A percentile compares a stretch with the other conserved stretches of the same genome.
phyloP scores from a whole-genome alignment of 2,329 filamentous ascomycete genomes.

The Bipolaris sorokiniana region DNA sequence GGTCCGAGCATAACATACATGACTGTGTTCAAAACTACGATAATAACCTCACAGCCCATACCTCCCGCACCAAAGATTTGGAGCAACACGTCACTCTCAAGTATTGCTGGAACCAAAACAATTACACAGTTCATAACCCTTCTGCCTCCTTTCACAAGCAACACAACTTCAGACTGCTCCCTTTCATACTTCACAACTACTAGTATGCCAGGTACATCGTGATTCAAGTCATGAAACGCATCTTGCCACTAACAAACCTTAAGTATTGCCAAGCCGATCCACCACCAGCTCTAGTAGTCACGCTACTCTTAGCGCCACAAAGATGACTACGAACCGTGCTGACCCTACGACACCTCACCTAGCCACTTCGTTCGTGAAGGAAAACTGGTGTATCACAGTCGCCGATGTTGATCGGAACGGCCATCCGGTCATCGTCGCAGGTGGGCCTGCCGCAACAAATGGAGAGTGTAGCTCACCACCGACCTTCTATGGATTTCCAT shows the following conservation, averaged over 20 bases:
- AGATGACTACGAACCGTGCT: neutral
- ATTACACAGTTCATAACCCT: neutral
- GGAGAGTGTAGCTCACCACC: slow-evolving; percentile 18
- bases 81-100: neutral
- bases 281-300: neutral
- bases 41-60: slow-evolving; percentile 1
- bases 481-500: slow-evolving; percentile 14
- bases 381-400: slow-evolving; percentile 23
- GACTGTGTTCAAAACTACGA: neutral
- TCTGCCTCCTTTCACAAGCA: neutral
- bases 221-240: neutral
- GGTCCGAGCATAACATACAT: slow-evolving; percentile 9
- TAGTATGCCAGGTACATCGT: too few relatives aligned
- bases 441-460: slow-evolving; percentile 12
- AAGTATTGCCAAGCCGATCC: neutral
- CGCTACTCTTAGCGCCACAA: neutral
- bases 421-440: slow-evolving; percentile 12
- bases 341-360: neutral
- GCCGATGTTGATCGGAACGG: slow-evolving; percentile 19
- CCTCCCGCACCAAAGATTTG: neutral
- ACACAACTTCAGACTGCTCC: neutral
- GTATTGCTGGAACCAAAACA: slow-evolving; percentile 1
- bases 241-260: neutral
- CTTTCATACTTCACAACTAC: neutral
- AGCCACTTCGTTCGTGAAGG: neutral